phyloP scores from a whole-genome alignment of 2,329 filamentous ascomycete genomes.

The Orbilia brochopaga region DNA sequence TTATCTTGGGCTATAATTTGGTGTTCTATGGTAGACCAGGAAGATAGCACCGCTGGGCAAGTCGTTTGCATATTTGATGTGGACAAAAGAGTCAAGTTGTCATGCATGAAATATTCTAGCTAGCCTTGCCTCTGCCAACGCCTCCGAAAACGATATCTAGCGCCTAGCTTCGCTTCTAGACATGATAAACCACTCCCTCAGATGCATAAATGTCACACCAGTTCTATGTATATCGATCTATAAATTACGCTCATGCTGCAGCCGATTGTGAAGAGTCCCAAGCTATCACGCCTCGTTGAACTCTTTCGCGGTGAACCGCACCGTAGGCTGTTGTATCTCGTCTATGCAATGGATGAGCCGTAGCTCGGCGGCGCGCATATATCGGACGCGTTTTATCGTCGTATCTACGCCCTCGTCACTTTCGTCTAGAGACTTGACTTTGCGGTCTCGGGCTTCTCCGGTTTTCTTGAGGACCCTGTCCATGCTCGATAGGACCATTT shows the following conservation, averaged over 20 bases:
- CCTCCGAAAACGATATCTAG: neutral
- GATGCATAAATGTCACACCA: neutral
- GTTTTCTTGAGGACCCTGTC: slow-evolving; percentile 78
- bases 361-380: slow-evolving; percentile 87
- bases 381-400: slow-evolving; percentile 66
- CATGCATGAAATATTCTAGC: neutral
- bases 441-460: slow-evolving; percentile 68
- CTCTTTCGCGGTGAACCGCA: slow-evolving; percentile 35
- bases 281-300: slow-evolving; percentile 25
- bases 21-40: neutral
- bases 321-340: slow-evolving; percentile 51
- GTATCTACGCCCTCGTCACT: slow-evolving; percentile 60
- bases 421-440: slow-evolving; percentile 59
- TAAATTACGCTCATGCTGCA: neutral
- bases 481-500: slow-evolving; percentile 92
- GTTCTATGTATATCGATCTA: slow-evolving; percentile 3
- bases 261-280: neutral
- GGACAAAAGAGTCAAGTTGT: neutral
- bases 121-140: neutral
- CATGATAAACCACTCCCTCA: neutral
- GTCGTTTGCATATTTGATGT: too few relatives aligned
- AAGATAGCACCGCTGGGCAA: neutral
- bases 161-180: neutral
- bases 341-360: slow-evolving; percentile 66
- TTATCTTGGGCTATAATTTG: neutral